Percentiles rank a stretch among this genome's conserved stretches.
These are phyloP conservation scores for Colletotrichum godetiae DNA, from an alignment of 2,329 filamentous ascomycete species.

Conservation along the genomic window DNA sequence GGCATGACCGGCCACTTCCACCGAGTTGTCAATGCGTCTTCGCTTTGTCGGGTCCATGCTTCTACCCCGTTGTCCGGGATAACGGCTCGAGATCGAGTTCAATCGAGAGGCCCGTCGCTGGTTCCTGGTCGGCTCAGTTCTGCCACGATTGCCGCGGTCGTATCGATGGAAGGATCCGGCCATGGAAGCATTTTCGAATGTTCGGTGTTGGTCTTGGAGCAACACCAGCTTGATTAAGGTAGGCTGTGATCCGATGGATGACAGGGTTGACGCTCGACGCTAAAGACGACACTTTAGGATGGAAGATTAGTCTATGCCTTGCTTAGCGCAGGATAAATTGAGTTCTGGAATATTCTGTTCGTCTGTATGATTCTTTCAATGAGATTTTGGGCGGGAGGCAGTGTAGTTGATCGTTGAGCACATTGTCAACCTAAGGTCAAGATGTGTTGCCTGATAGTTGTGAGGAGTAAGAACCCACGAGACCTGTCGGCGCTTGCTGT, in stretches of 20 bases:
- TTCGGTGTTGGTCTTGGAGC: conserved; percentile 4
- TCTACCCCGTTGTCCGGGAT: conserved; percentile 14
- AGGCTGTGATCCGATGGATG: not conserved
- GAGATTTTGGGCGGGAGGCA: not conserved
- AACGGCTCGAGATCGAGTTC: not conserved
- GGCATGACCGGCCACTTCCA: conserved; percentile 29
- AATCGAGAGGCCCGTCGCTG: conserved; percentile 3
- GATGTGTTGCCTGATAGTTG: not conserved
- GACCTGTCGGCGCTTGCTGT: not conserved
- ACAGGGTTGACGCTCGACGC: conserved; percentile 17
- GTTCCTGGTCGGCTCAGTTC: conserved; percentile 10
- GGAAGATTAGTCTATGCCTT: not conserved
- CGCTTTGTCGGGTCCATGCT: conserved; percentile 7
- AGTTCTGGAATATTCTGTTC: not conserved
- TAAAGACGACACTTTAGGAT: not conserved
- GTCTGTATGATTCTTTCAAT: not conserved
- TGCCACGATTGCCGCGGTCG: not conserved
- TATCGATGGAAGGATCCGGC: not conserved
- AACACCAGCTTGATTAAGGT: not conserved
- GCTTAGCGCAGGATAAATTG: not conserved
- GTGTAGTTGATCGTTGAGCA: not conserved
- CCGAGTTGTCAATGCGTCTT: conserved; percentile 27
- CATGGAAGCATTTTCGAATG: conserved; percentile 12
- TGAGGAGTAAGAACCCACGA: not conserved
- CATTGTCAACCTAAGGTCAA: not conserved